phyloP scores from a whole-genome alignment of 495 filamentous ascomycete species.

The Penicillium odoratum region DNA sequence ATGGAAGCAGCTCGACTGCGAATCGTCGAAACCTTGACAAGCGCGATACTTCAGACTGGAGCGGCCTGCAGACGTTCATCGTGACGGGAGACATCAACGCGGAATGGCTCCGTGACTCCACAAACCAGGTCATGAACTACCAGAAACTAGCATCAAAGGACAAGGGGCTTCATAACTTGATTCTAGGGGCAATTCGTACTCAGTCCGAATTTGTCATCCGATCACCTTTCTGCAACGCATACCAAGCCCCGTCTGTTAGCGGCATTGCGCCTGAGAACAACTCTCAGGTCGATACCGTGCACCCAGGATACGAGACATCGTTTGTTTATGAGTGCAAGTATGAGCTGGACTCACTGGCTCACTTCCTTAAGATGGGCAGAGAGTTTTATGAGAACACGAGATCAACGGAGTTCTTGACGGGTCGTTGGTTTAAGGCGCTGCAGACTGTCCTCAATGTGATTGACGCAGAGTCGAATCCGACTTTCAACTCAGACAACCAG shows the following conservation, averaged over 20 bases:
- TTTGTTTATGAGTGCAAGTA: slow-evolving; percentile 99
- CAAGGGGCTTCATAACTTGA: slow-evolving; percentile 68
- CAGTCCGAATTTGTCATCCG: slow-evolving; percentile 93
- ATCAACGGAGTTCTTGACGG: slow-evolving; percentile 73
- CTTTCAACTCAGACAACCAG: slow-evolving; percentile 66
- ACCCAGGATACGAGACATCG: slow-evolving; percentile 79
- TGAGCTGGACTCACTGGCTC: slow-evolving; percentile 91
- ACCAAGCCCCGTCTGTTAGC: slow-evolving; percentile 88
- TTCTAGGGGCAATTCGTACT: slow-evolving; percentile 94
- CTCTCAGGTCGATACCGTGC: slow-evolving; percentile 78
- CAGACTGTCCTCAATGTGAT: slow-evolving; percentile 71
- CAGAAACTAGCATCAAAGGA: slow-evolving; percentile 82
- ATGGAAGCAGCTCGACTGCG: slow-evolving; percentile 40
- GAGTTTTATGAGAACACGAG: slow-evolving; percentile 80
- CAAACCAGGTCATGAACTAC: slow-evolving; percentile 91
- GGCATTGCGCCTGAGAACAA: slow-evolving; percentile 66
- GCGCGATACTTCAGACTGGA: slow-evolving; percentile 66
- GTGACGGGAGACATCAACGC: slow-evolving; percentile 99
- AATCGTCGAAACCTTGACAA: slow-evolving; percentile 32
- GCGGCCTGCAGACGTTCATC: slow-evolving; percentile 87
- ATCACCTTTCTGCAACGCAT: slow-evolving; percentile 97
- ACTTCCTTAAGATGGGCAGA: slow-evolving; percentile 84
- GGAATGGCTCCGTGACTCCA: slow-evolving; percentile 96
- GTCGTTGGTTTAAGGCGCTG: slow-evolving; percentile 79
- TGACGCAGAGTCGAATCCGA: slow-evolving; percentile 73